Evolutionary conservation across 768 basidiomycete species (phyloP).

Genomic region (Amanita molliuscula): DNA sequence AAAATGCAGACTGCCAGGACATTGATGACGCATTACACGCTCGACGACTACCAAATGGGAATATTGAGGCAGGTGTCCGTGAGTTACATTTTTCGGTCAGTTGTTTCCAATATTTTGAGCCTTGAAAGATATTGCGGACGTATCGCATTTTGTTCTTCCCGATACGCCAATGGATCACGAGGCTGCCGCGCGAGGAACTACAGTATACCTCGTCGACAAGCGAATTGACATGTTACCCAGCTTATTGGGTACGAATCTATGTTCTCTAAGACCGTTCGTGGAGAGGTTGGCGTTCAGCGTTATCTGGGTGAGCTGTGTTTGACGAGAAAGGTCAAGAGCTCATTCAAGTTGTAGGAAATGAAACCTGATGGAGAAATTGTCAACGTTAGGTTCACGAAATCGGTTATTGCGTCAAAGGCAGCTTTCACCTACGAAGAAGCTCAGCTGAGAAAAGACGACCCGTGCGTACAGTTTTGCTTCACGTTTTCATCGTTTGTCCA

Average conservation of each 20-base stretch:
- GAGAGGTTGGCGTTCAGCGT: slow-evolving; percentile 93
- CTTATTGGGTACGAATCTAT: slow-evolving; percentile 90
- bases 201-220: slow-evolving; percentile 96
- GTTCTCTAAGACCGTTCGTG: slow-evolving; percentile 85
- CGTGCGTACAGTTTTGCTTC: slow-evolving; percentile 34
- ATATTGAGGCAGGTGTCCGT: slow-evolving; percentile 98
- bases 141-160: slow-evolving; percentile 89
- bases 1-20: slow-evolving; percentile 75
- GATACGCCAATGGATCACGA: slow-evolving; percentile 96
- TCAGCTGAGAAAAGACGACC: slow-evolving; percentile 87
- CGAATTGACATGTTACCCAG: slow-evolving; percentile 97
- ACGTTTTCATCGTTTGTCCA: not conserved
- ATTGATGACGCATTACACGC: slow-evolving; percentile 98
- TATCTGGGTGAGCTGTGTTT: slow-evolving; percentile 63
- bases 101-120: not conserved
- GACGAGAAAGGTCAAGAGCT: not conserved
- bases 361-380: slow-evolving; percentile 84
- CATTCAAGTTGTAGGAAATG: slow-evolving; percentile 54
- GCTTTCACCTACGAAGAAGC: slow-evolving; percentile 98
- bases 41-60: slow-evolving; percentile 75
- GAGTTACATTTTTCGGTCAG: slow-evolving; percentile 27
- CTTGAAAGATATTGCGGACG: slow-evolving; percentile 86
- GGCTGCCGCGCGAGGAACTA: slow-evolving; percentile 92
- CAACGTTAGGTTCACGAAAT: slow-evolving; percentile 86
- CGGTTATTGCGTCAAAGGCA: slow-evolving; percentile 91